phyloP scores from a whole-genome alignment of 345 rosid species.

The Gynandropsis gynandra region DNA sequence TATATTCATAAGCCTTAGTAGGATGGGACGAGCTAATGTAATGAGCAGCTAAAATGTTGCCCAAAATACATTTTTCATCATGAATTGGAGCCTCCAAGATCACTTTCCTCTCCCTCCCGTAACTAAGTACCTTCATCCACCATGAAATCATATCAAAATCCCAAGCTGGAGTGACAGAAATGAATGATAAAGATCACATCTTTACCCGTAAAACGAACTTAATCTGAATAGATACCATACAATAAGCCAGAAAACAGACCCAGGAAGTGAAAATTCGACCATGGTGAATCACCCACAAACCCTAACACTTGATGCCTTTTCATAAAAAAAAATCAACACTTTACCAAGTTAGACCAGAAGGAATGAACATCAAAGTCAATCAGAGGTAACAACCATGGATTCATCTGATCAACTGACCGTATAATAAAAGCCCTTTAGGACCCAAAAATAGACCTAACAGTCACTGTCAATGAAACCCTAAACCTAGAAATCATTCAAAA shows the following conservation, averaged over 20 bases:
- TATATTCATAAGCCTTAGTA: constrained; percentile 29
- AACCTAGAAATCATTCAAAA: background rate
- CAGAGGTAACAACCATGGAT: too few relatives aligned
- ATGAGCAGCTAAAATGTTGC: constrained; percentile 72
- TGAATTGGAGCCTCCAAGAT: constrained; percentile 50
- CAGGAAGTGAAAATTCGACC: too few relatives aligned
- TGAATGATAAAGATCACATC: constrained; percentile 12
- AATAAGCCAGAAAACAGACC: background rate
- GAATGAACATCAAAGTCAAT: too few relatives aligned
- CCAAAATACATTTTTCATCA: constrained; percentile 70
- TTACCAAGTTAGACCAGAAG: background rate
- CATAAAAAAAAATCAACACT: background rate
- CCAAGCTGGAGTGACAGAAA: constrained; percentile 1
- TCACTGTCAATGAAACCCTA: too few relatives aligned
- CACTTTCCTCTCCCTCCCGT: constrained; percentile 60
- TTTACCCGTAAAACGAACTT: background rate
- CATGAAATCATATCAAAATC: background rate
- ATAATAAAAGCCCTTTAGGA: too few relatives aligned
- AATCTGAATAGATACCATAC: too few relatives aligned
- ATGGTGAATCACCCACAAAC: constrained; percentile 2
- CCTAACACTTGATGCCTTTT: background rate
- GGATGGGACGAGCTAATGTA: constrained; percentile 42
- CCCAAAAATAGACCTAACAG: too few relatives aligned
- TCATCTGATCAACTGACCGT: too few relatives aligned
- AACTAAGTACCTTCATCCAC: constrained; percentile 50